A percentile compares a stretch with the other conserved stretches of the same genome.
These are phyloP conservation scores for Camellia japonica DNA, from an alignment of 148 eudicot genomes.

Conservation along the genomic window DNA sequence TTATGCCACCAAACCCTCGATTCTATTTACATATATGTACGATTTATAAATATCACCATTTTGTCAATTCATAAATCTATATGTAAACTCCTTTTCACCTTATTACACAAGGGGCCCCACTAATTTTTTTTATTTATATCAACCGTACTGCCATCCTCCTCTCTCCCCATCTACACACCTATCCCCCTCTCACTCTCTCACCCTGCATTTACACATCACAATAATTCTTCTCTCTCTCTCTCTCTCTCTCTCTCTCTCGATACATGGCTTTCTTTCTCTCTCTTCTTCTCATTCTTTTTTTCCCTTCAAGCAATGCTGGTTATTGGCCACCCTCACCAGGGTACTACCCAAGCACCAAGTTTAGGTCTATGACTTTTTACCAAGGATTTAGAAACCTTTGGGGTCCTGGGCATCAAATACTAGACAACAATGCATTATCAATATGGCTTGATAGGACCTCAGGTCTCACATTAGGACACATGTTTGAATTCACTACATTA, in stretches of 20 bases:
- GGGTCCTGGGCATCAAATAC: slow-evolving; percentile 75
- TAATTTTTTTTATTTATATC: slow-evolving; percentile 21
- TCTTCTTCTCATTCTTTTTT: slow-evolving; percentile 22
- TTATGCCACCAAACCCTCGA: background rate
- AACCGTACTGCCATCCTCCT: slow-evolving; percentile 18
- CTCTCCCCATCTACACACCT: background rate
- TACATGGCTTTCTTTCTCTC: slow-evolving; percentile 31
- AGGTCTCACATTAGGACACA: slow-evolving; percentile 32
- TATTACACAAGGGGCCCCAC: background rate
- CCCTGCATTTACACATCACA: slow-evolving; percentile 20
- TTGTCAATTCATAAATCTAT: background rate
- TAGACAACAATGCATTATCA: slow-evolving; percentile 49
- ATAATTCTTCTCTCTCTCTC: background rate
- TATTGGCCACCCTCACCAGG: slow-evolving; percentile 85
- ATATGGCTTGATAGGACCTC: slow-evolving; percentile 82
- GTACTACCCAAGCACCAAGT: slow-evolving; percentile 63
- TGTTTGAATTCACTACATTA: too few species aligned
- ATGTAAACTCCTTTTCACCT: background rate
- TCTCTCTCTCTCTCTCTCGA: background rate
- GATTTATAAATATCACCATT: background rate
- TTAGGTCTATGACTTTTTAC: slow-evolving; percentile 55
- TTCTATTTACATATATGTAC: background rate
- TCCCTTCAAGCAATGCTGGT: slow-evolving; percentile 34
- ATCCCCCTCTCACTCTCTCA: slow-evolving; percentile 8
- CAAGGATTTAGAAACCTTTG: slow-evolving; percentile 69